Evolutionary conservation across 495 filamentous ascomycete species (phyloP).

Genomic region (Aspergillus sclerotioniger): DNA sequence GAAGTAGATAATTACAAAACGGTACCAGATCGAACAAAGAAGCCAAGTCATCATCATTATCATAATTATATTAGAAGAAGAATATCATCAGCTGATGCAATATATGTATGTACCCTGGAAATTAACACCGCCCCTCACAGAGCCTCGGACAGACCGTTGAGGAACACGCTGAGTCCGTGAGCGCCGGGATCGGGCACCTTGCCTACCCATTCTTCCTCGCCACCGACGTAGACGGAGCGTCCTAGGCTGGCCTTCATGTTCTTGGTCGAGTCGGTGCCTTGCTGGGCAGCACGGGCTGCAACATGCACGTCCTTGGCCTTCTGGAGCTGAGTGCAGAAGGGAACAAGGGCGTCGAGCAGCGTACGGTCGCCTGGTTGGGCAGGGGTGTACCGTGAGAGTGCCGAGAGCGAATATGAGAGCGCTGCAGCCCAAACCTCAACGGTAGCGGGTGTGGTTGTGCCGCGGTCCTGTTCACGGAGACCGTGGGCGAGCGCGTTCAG

Average conservation of each 20-base stretch:
- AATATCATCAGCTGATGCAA: conserved; percentile 8
- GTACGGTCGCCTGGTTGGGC: conserved; percentile 88
- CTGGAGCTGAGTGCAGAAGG: conserved; percentile 73
- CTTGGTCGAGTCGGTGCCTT: conserved; percentile 79
- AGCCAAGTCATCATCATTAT: conserved; percentile 20
- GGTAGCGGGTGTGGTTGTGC: conserved; percentile 47
- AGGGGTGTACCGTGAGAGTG: conserved; percentile 81
- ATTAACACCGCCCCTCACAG: conserved; percentile 9
- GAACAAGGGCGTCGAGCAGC: conserved; percentile 83
- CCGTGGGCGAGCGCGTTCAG: conserved; percentile 82
- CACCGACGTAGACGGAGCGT: conserved; percentile 86
- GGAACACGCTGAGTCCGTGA: conserved; percentile 76
- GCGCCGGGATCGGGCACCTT: conserved; percentile 92
- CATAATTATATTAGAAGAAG: conserved; percentile 28
- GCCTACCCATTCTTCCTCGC: conserved; percentile 67
- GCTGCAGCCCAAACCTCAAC: conserved; percentile 71
- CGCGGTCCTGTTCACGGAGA: conserved; percentile 57
- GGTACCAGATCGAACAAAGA: neutral
- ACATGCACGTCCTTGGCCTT: conserved; percentile 60
- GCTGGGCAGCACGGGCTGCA: conserved; percentile 71
- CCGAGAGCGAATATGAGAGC: conserved; percentile 64
- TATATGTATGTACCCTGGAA: conserved; percentile 15
- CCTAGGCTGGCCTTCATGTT: conserved; percentile 89
- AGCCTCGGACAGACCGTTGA: conserved; percentile 69
- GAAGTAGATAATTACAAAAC: neutral